Base-by-base conservation (phyloP, 108 stramenopile species). In the Ochromonas danica region DNA sequence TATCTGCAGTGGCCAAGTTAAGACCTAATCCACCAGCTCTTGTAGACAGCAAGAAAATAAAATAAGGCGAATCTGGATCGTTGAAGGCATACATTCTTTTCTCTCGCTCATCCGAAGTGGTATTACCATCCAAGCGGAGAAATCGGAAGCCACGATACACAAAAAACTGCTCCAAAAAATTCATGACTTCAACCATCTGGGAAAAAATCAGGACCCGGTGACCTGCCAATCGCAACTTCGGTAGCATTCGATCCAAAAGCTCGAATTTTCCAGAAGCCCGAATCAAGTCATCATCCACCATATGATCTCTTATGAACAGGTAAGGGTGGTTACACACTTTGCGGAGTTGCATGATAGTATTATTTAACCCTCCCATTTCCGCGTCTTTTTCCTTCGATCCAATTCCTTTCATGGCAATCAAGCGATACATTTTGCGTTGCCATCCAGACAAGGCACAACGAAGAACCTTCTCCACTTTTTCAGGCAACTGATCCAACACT, bases 251-350 rank as follows among this genome's bases (percentile, higher is more conserved):
- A 60, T 88, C 61, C 72, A 75, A 36, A 40, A 90, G 86, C 1
- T 70, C 67, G 70, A 80, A 70, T 39, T 80, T 80, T 6, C 72
- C 72, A 27, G 79, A 61, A 0, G 71, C 35, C 61, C 89, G 71
- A 38, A 71, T 33, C 94, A 97, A 94, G 83, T 99, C 96, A 6
- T 94, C 98, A 70, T 88, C 82, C 81, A 93, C 94, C 82, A 95
- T 84, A 89, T 99, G 95, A 27, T 96, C 97, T 0, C 96, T 96
- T 81, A 96, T 92, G 86, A 99, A 99, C 2, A 99, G 90, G 86
- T 99, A 99, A 0, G 98, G 98, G 90, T 99, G 98, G 84, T 99
- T 99, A 87, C 98, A 99, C 2, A 96, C 94, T 88, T 99, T 99
- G 14, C 96, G 87, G 38, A 99, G 92, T 83, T 90, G 90, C 98